Evolutionary conservation across 2,329 filamentous ascomycete genomes (phyloP).

Genomic region (Aciculosporium take): DNA sequence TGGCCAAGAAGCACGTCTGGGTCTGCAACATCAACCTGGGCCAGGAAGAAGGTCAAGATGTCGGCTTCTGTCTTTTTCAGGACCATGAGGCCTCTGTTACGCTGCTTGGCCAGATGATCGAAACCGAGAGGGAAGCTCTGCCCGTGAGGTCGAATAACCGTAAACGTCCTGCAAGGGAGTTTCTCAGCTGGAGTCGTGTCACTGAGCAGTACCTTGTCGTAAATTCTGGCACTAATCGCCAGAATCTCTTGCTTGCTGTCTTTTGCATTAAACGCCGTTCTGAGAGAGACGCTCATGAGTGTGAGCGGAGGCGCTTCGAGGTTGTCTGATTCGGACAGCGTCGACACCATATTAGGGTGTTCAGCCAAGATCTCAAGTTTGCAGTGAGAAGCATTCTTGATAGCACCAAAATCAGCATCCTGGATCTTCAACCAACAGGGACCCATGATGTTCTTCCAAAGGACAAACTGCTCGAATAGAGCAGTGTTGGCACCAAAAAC

Average conservation of each 20-base stretch:
- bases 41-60: conserved; percentile 76
- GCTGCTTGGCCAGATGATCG: conserved; percentile 56
- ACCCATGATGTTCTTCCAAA: conserved; percentile 98
- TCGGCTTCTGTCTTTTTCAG: conserved; percentile 73
- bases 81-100: conserved; percentile 63
- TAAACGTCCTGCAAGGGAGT: conserved; percentile 80
- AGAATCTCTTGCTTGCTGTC: conserved; percentile 96
- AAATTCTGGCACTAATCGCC: conserved; percentile 79
- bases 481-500: conserved; percentile 89
- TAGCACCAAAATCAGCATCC: conserved; percentile 64
- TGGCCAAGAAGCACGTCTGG: conserved; percentile 91
- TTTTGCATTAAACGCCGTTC: conserved; percentile 77
- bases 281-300: conserved; percentile 85
- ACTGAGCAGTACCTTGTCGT: conserved; percentile 74
- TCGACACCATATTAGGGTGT: conserved; percentile 61
- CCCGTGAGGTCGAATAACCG: conserved; percentile 69
- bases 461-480: conserved; percentile 92
- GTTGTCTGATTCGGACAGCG: conserved; percentile 63
- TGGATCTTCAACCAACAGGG: conserved; percentile 93
- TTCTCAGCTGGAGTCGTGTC: conserved; percentile 84
- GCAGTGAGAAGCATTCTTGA: conserved; percentile 93
- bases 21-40: conserved; percentile 74
- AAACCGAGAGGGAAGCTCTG: conserved; percentile 74
- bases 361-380: conserved; percentile 79
- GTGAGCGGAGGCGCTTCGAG: conserved; percentile 77